Conservation (phyloP, 2,329 filamentous ascomycete genomes). For the Pseudogymnoascus verrucosus region DNA sequence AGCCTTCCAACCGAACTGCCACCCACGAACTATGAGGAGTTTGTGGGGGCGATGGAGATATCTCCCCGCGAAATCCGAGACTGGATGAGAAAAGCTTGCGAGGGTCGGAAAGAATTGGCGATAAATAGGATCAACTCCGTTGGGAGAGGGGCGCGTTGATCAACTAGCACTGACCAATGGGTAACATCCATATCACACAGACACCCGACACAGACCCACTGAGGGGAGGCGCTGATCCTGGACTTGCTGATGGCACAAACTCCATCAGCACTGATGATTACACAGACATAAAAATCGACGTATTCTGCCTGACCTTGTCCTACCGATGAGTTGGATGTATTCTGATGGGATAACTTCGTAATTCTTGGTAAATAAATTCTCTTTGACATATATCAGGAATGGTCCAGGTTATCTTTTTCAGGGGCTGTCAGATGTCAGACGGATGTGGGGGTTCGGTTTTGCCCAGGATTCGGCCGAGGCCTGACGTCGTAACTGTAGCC, state of each 20-base stretch:
- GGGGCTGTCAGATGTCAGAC: neutral
- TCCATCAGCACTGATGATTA: neutral
- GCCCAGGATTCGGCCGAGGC: neutral
- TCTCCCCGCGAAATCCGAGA: neutral
- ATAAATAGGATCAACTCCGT: neutral
- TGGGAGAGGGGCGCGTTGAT: neutral
- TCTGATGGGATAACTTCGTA: neutral
- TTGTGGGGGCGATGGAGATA: neutral
- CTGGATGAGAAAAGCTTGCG: neutral
- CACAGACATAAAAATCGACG: neutral
- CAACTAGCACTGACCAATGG: neutral
- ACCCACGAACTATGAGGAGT: neutral
- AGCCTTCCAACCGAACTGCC: neutral
- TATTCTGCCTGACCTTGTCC: neutral
- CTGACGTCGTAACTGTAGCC: neutral
- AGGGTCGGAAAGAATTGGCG: neutral
- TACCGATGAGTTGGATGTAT: neutral
- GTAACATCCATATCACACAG: neutral
- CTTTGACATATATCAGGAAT: neutral
- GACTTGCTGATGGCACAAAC: neutral
- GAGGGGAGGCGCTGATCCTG: neutral
- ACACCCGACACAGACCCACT: neutral
- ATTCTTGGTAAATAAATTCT: neutral
- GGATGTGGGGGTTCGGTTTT: neutral
- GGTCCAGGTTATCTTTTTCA: neutral